A percentile compares a stretch with the other conserved stretches of the same genome.
phyloP scores from a whole-genome alignment of 2,329 filamentous ascomycete genomes.

The Clarireedia paspali region DNA sequence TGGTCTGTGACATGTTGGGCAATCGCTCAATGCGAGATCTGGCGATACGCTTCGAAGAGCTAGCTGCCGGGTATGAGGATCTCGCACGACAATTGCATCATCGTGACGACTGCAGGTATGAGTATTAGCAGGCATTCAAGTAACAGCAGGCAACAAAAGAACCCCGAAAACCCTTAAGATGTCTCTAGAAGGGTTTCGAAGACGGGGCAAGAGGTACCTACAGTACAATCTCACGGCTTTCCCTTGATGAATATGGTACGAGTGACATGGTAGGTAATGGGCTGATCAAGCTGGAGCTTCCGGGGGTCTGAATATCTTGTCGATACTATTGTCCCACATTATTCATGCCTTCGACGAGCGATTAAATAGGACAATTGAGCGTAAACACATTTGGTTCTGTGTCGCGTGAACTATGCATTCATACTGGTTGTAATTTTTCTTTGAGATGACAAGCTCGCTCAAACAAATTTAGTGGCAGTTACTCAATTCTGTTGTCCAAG shows the following conservation, averaged over 20 bases:
- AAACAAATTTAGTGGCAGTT: neutral
- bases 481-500: neutral
- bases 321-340: neutral
- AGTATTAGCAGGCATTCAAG: conserved; percentile 11
- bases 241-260: conserved; percentile 66
- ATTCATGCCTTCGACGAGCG: neutral
- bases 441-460: neutral
- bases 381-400: neutral
- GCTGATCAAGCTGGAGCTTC: neutral
- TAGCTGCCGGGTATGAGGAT: conserved; percentile 76
- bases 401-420: neutral
- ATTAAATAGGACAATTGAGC: neutral
- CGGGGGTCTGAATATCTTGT: neutral
- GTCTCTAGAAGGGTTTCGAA: too few species aligned
- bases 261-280: conserved; percentile 48
- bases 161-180: neutral
- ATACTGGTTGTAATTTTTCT: neutral
- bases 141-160: too few species aligned
- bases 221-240: conserved; percentile 74
- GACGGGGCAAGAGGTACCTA: conserved; percentile 38
- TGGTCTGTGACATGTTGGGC: conserved; percentile 46
- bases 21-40: conserved; percentile 56
- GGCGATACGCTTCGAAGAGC: conserved; percentile 61
- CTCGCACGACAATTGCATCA: conserved; percentile 86
- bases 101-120: conserved; percentile 65